Evolutionary conservation across 306 rosid genomes (phyloP), one percentile per base, ranked within the genome.

Genomic region (Pterocarpus santalinus): DNA sequence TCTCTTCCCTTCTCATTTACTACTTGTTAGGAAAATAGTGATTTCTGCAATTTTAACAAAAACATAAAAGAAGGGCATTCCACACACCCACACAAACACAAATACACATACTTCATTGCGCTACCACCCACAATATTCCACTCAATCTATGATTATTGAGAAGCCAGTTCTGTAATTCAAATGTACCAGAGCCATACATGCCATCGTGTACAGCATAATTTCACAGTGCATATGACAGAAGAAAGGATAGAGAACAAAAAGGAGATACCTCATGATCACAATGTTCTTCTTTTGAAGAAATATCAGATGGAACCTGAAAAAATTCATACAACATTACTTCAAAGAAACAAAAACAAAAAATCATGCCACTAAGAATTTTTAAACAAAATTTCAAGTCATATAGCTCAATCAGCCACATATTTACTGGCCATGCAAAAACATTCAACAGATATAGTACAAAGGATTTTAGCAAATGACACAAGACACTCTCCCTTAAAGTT

Each of bases 231-330:
- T 77, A 5, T 15, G 36, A 34, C 61, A 55, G 60, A 51, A 41
- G 41, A 60, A 82, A 56, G 30, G 34, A 16, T 57, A 6, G 72
- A 17, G 12, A 55, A n/a, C 2, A 16, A 66, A 75, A 75, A 38
- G 71, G 69, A 61, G 61, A 58, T 85, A 93, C 99, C 98, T 88
- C 84, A 60, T 86, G 52, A 44, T 74, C 87, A 60, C 67, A 69
- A 71, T 79, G 85, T 47, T 80, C 87, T 60, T 91, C 90, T 65
- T 74, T 85, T 32, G 94, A 83, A 38, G 94, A 82, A 60, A 90
- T 85, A 82, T 83, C 90, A 28, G 93, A 85, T 78, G 99, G 99
- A 81, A 95, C 97, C 99, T 95, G 91, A 78, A 53, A 65, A 47
- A 83, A 89, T 65, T 72, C 78, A 73, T 43, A 64, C 8, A 72